Evolutionary conservation across 2,329 filamentous ascomycete species (phyloP), one percentile per base, ranked within the genome.

Genomic region (Sphaceloma murrayae): DNA sequence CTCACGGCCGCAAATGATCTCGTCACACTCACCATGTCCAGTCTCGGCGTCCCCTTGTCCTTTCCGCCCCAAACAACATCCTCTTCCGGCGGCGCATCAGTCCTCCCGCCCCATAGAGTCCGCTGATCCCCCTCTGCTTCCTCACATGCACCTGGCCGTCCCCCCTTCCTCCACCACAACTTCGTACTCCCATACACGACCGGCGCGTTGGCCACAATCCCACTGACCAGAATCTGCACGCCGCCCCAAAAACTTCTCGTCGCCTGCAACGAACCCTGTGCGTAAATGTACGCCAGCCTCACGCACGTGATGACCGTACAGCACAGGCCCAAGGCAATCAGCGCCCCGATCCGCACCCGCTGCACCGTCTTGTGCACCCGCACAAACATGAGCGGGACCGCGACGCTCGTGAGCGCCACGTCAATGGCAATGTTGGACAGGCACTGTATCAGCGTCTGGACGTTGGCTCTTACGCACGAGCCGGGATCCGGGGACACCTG

Each of bases 141-240:
- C n/a, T n/a, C n/a, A n/a, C n/a, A n/a, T n/a, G n/a, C n/a, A n/a
- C n/a, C n/a, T n/a, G n/a, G n/a, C n/a, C n/a, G n/a, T n/a, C n/a
- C n/a, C 11, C 7, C 27, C n/a, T 30, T 24, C 31, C 36, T 45
- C 9, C 29, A 34, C 18, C 30, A 45, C 9, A 45, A 22, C 13
- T 32, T 45, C 14, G 36, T 10, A 45, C 42, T 45, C 6, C 42
- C 42, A 10, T 45, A 45, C 2, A 45, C 36, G 22, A 45, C 36
- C 7, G 42, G 42, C 9, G 31, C 31, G 16, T 45, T 45, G 9
- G 42, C 42, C 10, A 45, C 42, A 14, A 45, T 34, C 1, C 29
- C 42, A 11, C 29, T 22, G 5, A 31, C 42, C 7, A 45, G 14
- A 11, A 45, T 34, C 19, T 34, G 42, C 2, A 45, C 27, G 19